A percentile compares a stretch with the other conserved stretches of the same genome.
Conservation (phyloP, 345 rosid species). For the Salix dunnii region DNA sequence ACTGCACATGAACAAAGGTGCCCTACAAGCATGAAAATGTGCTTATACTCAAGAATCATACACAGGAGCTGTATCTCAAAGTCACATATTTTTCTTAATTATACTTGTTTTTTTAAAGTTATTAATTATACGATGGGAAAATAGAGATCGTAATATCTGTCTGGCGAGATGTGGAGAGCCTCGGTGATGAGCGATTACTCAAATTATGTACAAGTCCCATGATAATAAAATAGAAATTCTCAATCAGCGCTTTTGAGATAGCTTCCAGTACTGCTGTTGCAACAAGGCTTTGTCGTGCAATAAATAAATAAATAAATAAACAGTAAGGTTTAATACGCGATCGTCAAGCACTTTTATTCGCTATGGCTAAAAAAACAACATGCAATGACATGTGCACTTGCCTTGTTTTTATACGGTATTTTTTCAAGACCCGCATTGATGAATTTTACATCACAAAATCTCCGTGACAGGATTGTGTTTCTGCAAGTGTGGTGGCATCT, state of each 20-base stretch:
- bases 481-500: conserved; percentile 10
- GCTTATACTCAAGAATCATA: background rate
- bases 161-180: background rate
- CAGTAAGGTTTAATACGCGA: background rate
- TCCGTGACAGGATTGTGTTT: conserved; percentile 21
- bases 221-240: background rate
- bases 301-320: background rate
- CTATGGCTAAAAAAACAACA: background rate
- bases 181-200: background rate
- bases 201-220: background rate
- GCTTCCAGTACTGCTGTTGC: background rate
- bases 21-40: background rate
- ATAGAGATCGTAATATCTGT: background rate
- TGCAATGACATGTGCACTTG: background rate
- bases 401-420: background rate
- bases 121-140: background rate
- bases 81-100: too few relatives aligned
- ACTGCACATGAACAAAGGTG: background rate
- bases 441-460: conserved; percentile 17
- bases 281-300: background rate
- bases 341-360: background rate
- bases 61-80: background rate
- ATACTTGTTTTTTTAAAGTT: too few relatives aligned
- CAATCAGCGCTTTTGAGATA: background rate
- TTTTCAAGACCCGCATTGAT: background rate